phyloP scores from a whole-genome alignment of 768 basidiomycete species.

The Gautieria morchelliformis region DNA sequence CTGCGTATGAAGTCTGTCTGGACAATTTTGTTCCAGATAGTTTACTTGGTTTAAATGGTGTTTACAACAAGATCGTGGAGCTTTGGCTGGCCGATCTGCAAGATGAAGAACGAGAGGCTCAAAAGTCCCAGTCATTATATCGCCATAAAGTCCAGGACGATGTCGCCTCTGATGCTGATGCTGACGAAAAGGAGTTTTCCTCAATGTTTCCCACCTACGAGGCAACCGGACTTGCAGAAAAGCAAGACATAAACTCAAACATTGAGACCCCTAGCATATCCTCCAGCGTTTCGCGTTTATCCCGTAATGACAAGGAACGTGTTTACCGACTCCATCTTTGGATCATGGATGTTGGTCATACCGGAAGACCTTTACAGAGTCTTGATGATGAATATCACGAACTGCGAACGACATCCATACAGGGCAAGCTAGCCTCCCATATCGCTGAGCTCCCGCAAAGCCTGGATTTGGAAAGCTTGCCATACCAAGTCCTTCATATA shows the following conservation, averaged over 20 bases:
- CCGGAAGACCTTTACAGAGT: neutral
- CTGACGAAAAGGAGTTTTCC: slow-evolving; percentile 77
- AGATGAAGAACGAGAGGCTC: slow-evolving; percentile 52
- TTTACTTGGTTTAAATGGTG: slow-evolving; percentile 31
- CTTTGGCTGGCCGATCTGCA: slow-evolving; percentile 80
- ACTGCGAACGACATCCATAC: slow-evolving; percentile 25
- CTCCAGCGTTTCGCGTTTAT: neutral
- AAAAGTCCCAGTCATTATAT: slow-evolving; percentile 68
- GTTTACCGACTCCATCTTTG: neutral
- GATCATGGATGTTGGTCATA: neutral
- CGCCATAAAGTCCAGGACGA: slow-evolving; percentile 48
- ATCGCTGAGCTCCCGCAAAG: slow-evolving; percentile 7
- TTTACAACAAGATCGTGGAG: slow-evolving; percentile 63
- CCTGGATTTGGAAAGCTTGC: slow-evolving; percentile 43
- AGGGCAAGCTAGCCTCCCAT: slow-evolving; percentile 25
- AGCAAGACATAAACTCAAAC: neutral
- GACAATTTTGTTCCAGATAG: slow-evolving; percentile 26
- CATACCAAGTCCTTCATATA: slow-evolving; percentile 44
- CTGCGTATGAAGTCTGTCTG: slow-evolving; percentile 34
- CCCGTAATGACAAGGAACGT: neutral
- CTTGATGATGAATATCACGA: slow-evolving; percentile 18
- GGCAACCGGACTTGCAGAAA: slow-evolving; percentile 10
- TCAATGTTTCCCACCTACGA: slow-evolving; percentile 80
- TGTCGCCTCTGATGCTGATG: slow-evolving; percentile 56
- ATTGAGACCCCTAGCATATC: neutral